Percentiles rank a stretch among this genome's conserved stretches.
Conservation (phyloP, 768 basidiomycete species). For the Lactifluus hygrophoroides region DNA sequence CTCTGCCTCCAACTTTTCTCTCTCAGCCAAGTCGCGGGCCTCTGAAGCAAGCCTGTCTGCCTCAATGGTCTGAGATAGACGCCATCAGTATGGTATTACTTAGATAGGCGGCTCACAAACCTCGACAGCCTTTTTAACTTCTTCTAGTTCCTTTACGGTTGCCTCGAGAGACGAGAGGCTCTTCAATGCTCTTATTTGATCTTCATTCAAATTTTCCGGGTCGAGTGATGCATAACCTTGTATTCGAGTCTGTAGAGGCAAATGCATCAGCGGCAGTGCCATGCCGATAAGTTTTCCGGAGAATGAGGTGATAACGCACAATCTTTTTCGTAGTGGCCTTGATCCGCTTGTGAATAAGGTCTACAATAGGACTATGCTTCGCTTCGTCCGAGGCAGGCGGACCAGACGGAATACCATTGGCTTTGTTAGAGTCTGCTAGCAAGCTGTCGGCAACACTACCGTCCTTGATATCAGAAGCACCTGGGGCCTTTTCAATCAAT, state of each 20-base stretch:
- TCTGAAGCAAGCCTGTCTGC: conserved; percentile 51
- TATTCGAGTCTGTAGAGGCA: conserved; percentile 52
- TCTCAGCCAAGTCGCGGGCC: conserved; percentile 44
- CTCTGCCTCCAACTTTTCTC: conserved; percentile 46
- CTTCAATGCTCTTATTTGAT: conserved; percentile 69
- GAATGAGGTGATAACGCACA: conserved; percentile 37
- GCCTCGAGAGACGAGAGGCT: conserved; percentile 72
- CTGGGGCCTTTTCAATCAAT: conserved; percentile 10
- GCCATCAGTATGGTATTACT: background rate
- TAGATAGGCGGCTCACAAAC: conserved; percentile 32
- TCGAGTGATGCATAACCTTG: conserved; percentile 59
- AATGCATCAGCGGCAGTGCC: background rate
- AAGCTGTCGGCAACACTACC: conserved; percentile 8
- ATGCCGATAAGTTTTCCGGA: conserved; percentile 11
- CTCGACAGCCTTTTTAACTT: conserved; percentile 79
- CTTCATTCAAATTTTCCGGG: conserved; percentile 72
- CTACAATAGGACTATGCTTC: conserved; percentile 63
- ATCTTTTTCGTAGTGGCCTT: conserved; percentile 79
- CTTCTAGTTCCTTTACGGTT: conserved; percentile 71
- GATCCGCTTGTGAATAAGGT: conserved; percentile 71
- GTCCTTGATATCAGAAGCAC: conserved; percentile 12
- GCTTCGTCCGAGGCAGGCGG: conserved; percentile 28
- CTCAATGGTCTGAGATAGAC: conserved; percentile 45
- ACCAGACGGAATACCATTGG: conserved; percentile 14
- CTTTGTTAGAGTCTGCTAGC: conserved; percentile 3